phyloP scores from a whole-genome alignment of 2,329 filamentous ascomycete species.

The Nothopassalora personata region DNA sequence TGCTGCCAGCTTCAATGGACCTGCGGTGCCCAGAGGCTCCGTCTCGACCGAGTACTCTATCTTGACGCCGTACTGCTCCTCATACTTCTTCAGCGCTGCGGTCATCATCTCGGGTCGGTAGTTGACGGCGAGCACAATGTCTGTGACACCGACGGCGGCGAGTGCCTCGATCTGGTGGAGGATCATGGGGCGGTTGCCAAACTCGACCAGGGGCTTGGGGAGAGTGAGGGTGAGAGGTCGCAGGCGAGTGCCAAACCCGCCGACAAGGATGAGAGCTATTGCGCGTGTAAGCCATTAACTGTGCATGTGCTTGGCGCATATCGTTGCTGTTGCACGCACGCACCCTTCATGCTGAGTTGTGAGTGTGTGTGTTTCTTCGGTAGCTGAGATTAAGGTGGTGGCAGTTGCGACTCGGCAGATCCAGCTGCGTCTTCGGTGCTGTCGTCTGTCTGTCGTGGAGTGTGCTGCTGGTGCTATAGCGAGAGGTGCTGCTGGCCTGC shows the following conservation, averaged over 20 bases:
- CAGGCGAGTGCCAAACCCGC: slow-evolving; percentile 96
- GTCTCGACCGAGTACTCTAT: slow-evolving; percentile 97
- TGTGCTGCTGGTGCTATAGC: slow-evolving; percentile 7
- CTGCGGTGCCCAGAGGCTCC: slow-evolving; percentile 90
- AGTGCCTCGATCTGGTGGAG: slow-evolving; percentile 95
- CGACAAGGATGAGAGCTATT: slow-evolving; percentile 93
- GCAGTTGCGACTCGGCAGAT: slow-evolving; percentile 3
- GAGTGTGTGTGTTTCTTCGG: slow-evolving; percentile 9
- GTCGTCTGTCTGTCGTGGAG: background rate
- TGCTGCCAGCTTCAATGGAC: slow-evolving; percentile 91
- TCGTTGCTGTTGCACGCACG: slow-evolving; percentile 6
- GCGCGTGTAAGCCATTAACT: slow-evolving; percentile 17
- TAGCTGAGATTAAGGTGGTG: background rate
- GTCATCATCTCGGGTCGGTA: slow-evolving; percentile 99
- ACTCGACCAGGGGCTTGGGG: slow-evolving; percentile 95
- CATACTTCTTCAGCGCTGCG: slow-evolving; percentile 87
- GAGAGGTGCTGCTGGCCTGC: slow-evolving; percentile 22
- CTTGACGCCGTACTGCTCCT: slow-evolving; percentile 84
- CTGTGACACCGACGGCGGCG: slow-evolving; percentile 86
- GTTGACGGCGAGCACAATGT: slow-evolving; percentile 97
- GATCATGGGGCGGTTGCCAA: slow-evolving; percentile 99
- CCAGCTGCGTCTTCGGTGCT: slow-evolving; percentile 8
- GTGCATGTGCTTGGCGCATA: background rate
- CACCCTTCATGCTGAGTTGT: slow-evolving; percentile 22
- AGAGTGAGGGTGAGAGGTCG: slow-evolving; percentile 94